Evolutionary conservation across 2,329 filamentous ascomycete genomes (phyloP).

Genomic region (Fusarium sulawesiense): DNA sequence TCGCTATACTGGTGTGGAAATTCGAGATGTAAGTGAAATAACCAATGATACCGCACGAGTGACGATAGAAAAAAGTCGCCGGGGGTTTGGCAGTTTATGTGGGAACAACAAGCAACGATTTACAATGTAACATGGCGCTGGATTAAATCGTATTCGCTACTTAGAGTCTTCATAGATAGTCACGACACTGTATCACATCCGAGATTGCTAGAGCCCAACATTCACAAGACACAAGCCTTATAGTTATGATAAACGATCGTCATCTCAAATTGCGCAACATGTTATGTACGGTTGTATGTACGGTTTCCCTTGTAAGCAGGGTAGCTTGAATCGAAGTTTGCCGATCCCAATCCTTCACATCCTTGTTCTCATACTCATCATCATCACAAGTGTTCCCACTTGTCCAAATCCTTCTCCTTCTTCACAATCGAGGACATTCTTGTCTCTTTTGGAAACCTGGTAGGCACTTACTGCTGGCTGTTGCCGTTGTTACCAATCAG

Average conservation of each 20-base stretch:
- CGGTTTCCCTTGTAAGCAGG: conserved; percentile 2
- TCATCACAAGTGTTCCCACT: neutral
- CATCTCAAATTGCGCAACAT: conserved; percentile 3
- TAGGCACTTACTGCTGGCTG: conserved; percentile 41
- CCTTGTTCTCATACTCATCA: conserved; percentile 4
- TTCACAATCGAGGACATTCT: neutral
- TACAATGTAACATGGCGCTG: neutral
- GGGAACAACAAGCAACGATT: neutral
- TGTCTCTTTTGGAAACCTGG: neutral
- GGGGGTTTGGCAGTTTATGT: neutral
- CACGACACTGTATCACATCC: neutral
- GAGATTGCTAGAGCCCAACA: neutral
- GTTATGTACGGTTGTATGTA: conserved; percentile 29
- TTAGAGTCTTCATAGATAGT: neutral
- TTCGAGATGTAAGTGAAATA: neutral
- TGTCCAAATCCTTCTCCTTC: neutral
- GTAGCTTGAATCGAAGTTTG: conserved; percentile 5
- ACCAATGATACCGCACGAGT: neutral
- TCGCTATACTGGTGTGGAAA: fast-evolving
- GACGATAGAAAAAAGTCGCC: neutral
- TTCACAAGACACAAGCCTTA: neutral
- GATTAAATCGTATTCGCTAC: neutral
- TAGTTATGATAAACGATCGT: neutral
- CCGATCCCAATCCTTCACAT: neutral
- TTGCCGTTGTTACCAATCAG: conserved; percentile 62